These are phyloP conservation scores for Syzygium oleosum DNA, from an alignment of 345 rosid genomes.

Conservation along the genomic window DNA sequence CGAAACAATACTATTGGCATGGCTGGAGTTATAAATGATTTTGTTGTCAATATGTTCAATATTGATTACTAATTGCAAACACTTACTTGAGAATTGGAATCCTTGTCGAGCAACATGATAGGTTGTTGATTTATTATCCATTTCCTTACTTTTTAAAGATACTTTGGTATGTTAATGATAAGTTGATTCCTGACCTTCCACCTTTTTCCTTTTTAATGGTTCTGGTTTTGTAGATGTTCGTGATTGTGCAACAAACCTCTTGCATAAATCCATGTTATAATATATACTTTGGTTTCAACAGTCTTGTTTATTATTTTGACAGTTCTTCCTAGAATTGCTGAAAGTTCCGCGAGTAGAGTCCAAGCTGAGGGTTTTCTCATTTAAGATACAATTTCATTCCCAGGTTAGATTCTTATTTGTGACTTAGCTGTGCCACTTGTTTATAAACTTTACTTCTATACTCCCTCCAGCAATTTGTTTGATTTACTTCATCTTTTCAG, in stretches of 20 bases:
- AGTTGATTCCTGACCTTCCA: not conserved
- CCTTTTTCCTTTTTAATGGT: not conserved
- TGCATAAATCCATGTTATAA: not conserved
- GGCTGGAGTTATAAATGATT: not conserved
- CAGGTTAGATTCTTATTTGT: constrained; percentile 45
- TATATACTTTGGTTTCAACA: not conserved
- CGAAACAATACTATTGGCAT: not conserved
- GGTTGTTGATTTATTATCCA: not conserved
- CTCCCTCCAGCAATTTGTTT: constrained; percentile 1
- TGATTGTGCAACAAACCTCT: not conserved
- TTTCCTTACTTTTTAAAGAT: not conserved
- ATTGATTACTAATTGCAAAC: not conserved
- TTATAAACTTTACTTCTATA: not conserved
- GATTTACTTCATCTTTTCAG: constrained; percentile 28
- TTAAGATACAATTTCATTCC: constrained; percentile 70
- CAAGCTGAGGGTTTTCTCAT: constrained; percentile 90
- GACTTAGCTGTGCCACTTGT: not conserved
- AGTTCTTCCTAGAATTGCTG: constrained; percentile 92
- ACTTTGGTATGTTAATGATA: not conserved
- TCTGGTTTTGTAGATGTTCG: not conserved
- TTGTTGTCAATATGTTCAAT: not conserved
- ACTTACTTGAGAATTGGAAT: not conserved
- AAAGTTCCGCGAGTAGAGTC: constrained; percentile 84
- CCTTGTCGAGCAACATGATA: not conserved
- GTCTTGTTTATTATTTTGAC: constrained; percentile 4